Percentiles rank a stretch among this genome's conserved stretches.
Conservation (phyloP, 768 basidiomycete species). For the Tylopilus intermedius region DNA sequence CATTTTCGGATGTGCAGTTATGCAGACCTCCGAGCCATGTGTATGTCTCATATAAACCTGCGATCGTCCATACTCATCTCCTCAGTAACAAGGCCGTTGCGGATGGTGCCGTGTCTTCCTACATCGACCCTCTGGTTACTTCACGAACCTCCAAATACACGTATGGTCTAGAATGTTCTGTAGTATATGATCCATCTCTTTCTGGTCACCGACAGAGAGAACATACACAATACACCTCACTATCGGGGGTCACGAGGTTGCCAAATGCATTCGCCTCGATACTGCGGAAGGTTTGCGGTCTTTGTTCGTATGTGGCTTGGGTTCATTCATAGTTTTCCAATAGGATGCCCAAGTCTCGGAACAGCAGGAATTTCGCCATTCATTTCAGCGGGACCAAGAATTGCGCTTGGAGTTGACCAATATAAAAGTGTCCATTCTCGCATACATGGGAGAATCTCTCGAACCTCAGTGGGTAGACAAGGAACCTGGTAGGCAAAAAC, state of each 20-base stretch:
- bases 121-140: conserved; percentile 41
- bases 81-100: conserved; percentile 40
- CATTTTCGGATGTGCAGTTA: conserved; percentile 27
- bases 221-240: conserved; percentile 13
- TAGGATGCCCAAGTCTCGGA: conserved; percentile 19
- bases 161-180: conserved; percentile 32
- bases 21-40: conserved; percentile 44
- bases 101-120: conserved; percentile 10
- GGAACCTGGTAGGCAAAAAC: conserved; percentile 3
- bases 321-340: neutral
- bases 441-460: conserved; percentile 9
- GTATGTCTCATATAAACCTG: conserved; percentile 26
- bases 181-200: conserved; percentile 22
- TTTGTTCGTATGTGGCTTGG: fast-evolving
- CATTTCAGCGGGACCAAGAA: neutral
- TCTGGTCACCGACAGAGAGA: conserved; percentile 35
- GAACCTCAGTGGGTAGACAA: conserved; percentile 13
- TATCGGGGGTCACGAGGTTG: conserved; percentile 28
- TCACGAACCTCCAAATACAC: conserved; percentile 40
- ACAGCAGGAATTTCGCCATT: conserved; percentile 16
- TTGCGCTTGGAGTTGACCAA: neutral
- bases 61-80: neutral
- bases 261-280: conserved; percentile 36
- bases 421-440: conserved; percentile 5
- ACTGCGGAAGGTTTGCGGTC: conserved; percentile 25